These are phyloP conservation scores for Aspergillus brunneoviolaceus DNA, from an alignment of 2,329 filamentous ascomycete genomes.

Conservation along the genomic window DNA sequence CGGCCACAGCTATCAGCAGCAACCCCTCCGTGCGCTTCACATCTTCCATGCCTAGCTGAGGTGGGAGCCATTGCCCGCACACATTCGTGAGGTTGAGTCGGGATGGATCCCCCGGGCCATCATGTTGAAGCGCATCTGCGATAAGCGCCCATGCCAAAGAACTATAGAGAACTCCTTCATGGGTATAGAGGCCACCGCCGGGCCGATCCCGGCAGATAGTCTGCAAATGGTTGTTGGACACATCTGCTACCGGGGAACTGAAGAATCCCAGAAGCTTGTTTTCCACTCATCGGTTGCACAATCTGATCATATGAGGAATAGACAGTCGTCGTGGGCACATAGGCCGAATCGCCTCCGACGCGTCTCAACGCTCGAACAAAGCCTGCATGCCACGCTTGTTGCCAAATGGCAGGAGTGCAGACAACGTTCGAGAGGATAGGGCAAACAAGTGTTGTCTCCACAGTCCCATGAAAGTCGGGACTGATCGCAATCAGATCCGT, in stretches of 20 bases:
- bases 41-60: conserved; percentile 39
- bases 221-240: conserved; percentile 54
- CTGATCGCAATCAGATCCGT: conserved; percentile 55
- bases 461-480: conserved; percentile 55
- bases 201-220: conserved; percentile 37
- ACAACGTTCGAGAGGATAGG: conserved; percentile 20
- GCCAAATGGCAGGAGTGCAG: conserved; percentile 45
- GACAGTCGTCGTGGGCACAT: conserved; percentile 56
- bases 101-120: conserved; percentile 44
- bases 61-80: conserved; percentile 36
- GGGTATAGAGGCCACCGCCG: conserved; percentile 50
- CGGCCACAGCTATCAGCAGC: conserved; percentile 40
- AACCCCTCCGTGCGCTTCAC: conserved; percentile 48
- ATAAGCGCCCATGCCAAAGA: conserved; percentile 44
- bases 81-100: conserved; percentile 42
- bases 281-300: conserved; percentile 52
- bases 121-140: conserved; percentile 51
- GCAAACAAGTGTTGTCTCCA: conserved; percentile 37
- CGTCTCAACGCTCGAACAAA: conserved; percentile 37
- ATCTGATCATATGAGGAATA: conserved; percentile 54
- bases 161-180: conserved; percentile 54
- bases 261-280: conserved; percentile 47
- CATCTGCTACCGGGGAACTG: conserved; percentile 45
- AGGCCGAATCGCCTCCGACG: conserved; percentile 52
- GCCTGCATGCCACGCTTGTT: conserved; percentile 34